Conservation (phyloP, 192 early-diverging fungal genomes). For the Backusella liffmaniae region DNA sequence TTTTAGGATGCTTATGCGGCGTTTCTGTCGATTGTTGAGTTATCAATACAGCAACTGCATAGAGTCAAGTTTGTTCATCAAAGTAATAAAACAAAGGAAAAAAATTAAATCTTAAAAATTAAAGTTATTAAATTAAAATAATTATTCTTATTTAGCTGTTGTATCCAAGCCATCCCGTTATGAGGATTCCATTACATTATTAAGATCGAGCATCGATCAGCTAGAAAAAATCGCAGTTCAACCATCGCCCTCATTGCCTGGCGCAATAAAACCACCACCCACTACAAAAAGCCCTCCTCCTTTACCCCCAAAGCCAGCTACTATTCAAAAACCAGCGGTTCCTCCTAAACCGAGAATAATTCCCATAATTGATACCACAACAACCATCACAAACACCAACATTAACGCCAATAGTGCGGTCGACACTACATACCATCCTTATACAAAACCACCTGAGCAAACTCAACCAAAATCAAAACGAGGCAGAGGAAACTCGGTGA, state of each 20-base stretch:
- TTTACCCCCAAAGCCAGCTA: conserved; percentile 25
- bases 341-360: conserved; percentile 48
- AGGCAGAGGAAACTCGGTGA: conserved; percentile 19
- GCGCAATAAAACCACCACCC: conserved; percentile 11
- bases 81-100: conserved; percentile 32
- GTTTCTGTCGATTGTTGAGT: conserved; percentile 45
- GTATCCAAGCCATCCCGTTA: conserved; percentile 15
- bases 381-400: background rate
- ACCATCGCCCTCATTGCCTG: conserved; percentile 13
- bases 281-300: conserved; percentile 10
- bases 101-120: background rate
- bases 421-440: background rate
- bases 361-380: background rate
- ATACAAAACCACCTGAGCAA: background rate
- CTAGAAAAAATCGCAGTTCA: conserved; percentile 16
- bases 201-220: conserved; percentile 12
- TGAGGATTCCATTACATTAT: background rate
- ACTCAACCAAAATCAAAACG: conserved; percentile 1
- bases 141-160: conserved; percentile 7
- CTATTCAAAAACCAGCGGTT: conserved; percentile 26
- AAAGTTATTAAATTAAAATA: background rate
- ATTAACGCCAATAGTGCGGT: conserved; percentile 30
- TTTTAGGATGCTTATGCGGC: conserved; percentile 55
- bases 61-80: conserved; percentile 57
- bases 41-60: conserved; percentile 44